phyloP scores from a whole-genome alignment of 768 basidiomycete genomes.

The Russula foetens region DNA sequence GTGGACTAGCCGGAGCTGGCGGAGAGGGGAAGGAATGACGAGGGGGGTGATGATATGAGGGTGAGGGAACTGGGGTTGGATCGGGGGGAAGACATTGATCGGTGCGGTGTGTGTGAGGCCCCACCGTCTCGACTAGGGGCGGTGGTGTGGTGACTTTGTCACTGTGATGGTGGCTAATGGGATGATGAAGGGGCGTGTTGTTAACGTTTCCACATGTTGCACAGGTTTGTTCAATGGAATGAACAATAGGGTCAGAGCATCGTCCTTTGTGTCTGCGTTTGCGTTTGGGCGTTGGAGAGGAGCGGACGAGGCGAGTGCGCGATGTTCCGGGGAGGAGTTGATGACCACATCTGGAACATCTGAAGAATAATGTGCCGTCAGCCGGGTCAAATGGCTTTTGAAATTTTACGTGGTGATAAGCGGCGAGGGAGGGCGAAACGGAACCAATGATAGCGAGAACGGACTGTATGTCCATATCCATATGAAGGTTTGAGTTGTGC shows the following conservation, averaged over 20 bases:
- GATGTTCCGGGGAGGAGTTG: conserved; percentile 37
- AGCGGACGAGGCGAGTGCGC: conserved; percentile 30
- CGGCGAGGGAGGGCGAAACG: conserved; percentile 50
- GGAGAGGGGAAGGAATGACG: neutral
- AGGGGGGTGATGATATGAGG: neutral
- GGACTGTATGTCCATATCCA: conserved; percentile 26
- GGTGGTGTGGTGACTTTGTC: neutral
- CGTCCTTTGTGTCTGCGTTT: neutral
- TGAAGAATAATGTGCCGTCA: conserved; percentile 21
- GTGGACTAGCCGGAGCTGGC: neutral
- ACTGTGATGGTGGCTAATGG: conserved; percentile 4
- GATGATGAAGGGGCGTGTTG: conserved; percentile 22
- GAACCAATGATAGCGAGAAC: conserved; percentile 43
- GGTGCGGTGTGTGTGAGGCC: conserved; percentile 3
- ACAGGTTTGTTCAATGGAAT: conserved; percentile 19
- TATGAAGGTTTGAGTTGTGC: too few relatives aligned
- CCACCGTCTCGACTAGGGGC: neutral
- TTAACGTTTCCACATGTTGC: conserved; percentile 24
- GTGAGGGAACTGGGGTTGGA: neutral
- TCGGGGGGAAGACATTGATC: neutral
- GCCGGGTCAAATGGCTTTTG: conserved; percentile 19
- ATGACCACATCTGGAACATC: conserved; percentile 50
- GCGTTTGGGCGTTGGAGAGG: conserved; percentile 15
- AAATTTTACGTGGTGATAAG: conserved; percentile 46
- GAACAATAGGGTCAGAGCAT: neutral